Evolutionary conservation across 805 yeast genomes (phyloP).

Genomic region (Metschnikowia picachoensis): DNA sequence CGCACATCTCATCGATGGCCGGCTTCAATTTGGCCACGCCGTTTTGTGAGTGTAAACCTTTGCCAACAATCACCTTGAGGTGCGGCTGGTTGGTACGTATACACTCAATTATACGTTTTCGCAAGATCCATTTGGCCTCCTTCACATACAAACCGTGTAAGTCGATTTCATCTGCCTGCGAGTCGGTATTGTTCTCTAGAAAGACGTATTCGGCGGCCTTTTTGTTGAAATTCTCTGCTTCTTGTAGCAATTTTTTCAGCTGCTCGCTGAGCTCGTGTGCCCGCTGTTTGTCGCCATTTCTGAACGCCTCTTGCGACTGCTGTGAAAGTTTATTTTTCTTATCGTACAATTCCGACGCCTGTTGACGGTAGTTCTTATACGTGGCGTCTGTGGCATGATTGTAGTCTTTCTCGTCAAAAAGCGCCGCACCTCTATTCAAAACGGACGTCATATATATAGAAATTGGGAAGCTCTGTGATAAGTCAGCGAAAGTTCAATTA

Average conservation of each 20-base stretch:
- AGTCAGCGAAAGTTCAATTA: too few species aligned
- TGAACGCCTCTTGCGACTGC: conserved; percentile 74
- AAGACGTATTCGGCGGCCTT: conserved; percentile 91
- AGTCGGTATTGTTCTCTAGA: conserved; percentile 81
- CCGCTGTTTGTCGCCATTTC: conserved; percentile 63
- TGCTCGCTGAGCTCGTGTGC: conserved; percentile 73
- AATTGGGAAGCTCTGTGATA: not conserved
- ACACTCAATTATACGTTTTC: conserved; percentile 67
- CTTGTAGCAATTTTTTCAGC: conserved; percentile 53
- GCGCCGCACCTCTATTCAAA: conserved; percentile 11
- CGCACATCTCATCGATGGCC: conserved; percentile 76
- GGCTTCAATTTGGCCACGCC: conserved; percentile 89
- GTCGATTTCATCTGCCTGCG: conserved; percentile 84
- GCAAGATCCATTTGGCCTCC: conserved; percentile 79
- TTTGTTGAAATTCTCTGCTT: conserved; percentile 67
- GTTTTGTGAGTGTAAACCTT: conserved; percentile 77
- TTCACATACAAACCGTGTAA: conserved; percentile 87
- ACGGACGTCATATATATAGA: conserved; percentile 9
- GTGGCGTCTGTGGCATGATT: conserved; percentile 68
- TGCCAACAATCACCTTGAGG: conserved; percentile 85
- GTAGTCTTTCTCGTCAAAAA: conserved; percentile 45
- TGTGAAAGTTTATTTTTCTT: conserved; percentile 52
- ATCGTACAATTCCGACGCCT: conserved; percentile 65
- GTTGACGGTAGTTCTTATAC: conserved; percentile 58
- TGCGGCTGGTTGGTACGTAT: conserved; percentile 54